Conservation (phyloP, 116 monocot species). For the Thalassia testudinum region DNA sequence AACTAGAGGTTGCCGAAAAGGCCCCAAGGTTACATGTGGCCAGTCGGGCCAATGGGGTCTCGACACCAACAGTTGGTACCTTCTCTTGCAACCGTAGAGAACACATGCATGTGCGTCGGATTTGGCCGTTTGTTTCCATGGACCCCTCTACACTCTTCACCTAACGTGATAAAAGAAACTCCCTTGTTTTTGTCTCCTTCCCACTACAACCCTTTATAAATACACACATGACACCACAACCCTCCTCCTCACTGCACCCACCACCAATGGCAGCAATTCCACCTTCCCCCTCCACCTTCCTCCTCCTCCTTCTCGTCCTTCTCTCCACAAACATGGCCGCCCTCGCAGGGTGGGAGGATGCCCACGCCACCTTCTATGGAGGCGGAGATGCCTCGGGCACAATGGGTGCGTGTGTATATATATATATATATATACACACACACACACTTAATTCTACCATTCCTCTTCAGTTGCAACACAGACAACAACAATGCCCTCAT, state of each 20-base stretch:
- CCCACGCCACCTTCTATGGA: conserved; percentile 66
- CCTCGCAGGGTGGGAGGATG: conserved; percentile 19
- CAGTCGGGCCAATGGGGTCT: too few species aligned
- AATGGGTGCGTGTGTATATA: conserved; percentile 28
- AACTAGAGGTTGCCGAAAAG: too few species aligned
- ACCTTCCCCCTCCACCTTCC: background rate
- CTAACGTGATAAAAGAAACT: background rate
- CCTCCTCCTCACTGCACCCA: too few species aligned
- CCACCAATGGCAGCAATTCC: background rate
- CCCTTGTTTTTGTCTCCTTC: background rate
- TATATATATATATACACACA: background rate
- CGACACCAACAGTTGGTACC: too few species aligned
- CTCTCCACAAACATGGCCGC: background rate
- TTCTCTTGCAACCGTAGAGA: too few species aligned
- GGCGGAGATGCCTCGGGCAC: conserved; percentile 69
- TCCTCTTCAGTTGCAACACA: too few species aligned
- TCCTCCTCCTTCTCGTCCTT: background rate
- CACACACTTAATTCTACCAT: background rate
- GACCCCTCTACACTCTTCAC: background rate
- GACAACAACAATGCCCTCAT: background rate
- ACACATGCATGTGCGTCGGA: conserved; percentile 3
- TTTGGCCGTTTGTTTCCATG: background rate
- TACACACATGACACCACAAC: background rate
- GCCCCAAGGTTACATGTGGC: too few species aligned
- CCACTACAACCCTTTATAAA: conserved; percentile 2